A percentile compares a stretch with the other conserved stretches of the same genome.
These are phyloP conservation scores for Agrocybe chaxingu DNA, from an alignment of 768 basidiomycete species.

Conservation along the genomic window DNA sequence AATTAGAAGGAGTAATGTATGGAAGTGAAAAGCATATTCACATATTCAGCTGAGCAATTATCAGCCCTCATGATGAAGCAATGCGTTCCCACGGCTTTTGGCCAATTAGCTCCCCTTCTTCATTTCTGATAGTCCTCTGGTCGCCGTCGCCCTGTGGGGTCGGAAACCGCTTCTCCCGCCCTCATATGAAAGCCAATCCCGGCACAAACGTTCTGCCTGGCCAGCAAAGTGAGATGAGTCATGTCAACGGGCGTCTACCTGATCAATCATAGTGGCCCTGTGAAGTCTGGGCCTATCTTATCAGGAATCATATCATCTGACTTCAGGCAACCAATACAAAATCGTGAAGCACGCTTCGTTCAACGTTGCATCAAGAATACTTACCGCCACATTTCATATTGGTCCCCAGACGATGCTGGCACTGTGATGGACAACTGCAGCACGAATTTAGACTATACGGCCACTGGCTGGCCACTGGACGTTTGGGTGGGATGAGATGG, in stretches of 20 bases:
- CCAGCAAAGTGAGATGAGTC: not conserved
- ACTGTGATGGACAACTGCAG: constrained; percentile 1
- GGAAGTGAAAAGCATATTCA: constrained; percentile 2
- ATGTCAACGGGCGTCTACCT: not conserved
- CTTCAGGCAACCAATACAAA: too few species aligned
- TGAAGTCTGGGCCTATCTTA: too few species aligned
- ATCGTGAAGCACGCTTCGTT: too few species aligned
- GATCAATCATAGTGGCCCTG: not conserved
- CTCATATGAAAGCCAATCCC: not conserved
- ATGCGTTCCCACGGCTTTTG: constrained; percentile 27
- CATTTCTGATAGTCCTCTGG: constrained; percentile 4
- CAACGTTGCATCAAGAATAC: too few species aligned
- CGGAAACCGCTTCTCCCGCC: constrained; percentile 2
- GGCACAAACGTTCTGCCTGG: not conserved
- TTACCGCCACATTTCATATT: too few species aligned
- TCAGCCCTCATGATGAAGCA: constrained; percentile 13
- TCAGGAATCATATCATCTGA: too few species aligned
- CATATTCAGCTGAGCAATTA: not conserved
- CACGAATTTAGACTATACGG: not conserved
- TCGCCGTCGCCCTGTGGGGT: not conserved
- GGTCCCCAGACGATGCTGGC: not conserved
- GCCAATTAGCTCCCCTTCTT: not conserved
- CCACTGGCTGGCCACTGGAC: too few species aligned
- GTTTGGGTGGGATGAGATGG: too few species aligned
- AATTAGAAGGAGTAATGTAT: constrained; percentile 12